Conservation (phyloP, 139 green algal genomes). For the Chlamydomonas asymmetrica region DNA sequence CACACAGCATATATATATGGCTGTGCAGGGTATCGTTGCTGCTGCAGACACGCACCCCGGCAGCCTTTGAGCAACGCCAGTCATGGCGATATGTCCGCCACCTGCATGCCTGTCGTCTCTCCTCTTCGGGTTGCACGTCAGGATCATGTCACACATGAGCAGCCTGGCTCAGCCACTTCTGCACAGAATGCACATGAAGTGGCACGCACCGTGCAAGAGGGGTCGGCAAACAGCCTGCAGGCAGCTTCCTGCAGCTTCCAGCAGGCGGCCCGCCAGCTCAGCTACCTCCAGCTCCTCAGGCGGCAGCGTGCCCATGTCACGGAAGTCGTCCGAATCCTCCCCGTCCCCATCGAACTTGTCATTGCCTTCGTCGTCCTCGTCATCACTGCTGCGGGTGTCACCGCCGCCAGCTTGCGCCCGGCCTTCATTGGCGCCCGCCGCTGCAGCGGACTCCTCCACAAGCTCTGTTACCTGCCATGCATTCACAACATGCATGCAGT, state of each 20-base stretch:
- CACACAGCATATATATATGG: too few relatives aligned
- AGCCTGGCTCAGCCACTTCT: too few relatives aligned
- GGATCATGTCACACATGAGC: too few relatives aligned
- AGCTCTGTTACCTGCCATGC: slow-evolving; percentile 5
- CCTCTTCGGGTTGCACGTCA: too few relatives aligned
- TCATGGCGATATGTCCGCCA: too few relatives aligned
- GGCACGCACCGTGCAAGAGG: slow-evolving; percentile 11
- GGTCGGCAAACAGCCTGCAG: slow-evolving; percentile 14
- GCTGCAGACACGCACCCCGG: too few relatives aligned
- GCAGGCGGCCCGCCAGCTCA: slow-evolving; percentile 8
- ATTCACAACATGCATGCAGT: too few relatives aligned
- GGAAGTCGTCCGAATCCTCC: slow-evolving; percentile 13
- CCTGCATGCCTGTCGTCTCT: too few relatives aligned
- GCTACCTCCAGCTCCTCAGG: neutral
- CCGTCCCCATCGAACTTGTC: neutral
- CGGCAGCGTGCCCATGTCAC: slow-evolving; percentile 15
- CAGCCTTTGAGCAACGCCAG: too few relatives aligned
- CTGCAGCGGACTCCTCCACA: neutral
- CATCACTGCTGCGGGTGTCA: neutral
- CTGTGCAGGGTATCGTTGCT: too few relatives aligned
- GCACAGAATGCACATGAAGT: neutral
- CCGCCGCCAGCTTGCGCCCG: too few relatives aligned
- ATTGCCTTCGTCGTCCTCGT: neutral
- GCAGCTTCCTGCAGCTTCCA: slow-evolving; percentile 2
- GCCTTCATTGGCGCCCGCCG: neutral